These are phyloP conservation scores for Macadamia integrifolia DNA, from an alignment of 164 flowering plant species.

Conservation along the genomic window DNA sequence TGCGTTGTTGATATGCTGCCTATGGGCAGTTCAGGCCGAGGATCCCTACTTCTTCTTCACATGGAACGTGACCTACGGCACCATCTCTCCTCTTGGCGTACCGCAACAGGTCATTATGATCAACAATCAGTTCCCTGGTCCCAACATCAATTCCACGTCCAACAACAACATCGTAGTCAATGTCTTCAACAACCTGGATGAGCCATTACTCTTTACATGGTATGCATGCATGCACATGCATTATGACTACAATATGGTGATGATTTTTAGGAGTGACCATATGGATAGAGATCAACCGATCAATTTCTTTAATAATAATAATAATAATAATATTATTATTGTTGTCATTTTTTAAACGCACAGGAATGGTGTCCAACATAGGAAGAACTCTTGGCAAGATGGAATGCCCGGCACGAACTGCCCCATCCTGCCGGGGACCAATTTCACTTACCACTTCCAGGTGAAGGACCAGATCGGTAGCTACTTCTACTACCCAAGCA, in stretches of 20 bases:
- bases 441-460: conserved; percentile 47
- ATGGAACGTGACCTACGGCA: conserved; percentile 43
- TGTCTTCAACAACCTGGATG: conserved; percentile 49
- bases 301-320: no score
- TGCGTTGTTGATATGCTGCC: conserved; percentile 1
- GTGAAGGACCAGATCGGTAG: conserved; percentile 49
- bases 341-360: no score
- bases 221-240: neutral
- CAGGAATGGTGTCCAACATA: conserved; percentile 44
- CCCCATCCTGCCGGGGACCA: conserved; percentile 43
- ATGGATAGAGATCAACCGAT: no score
- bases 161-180: conserved; percentile 60
- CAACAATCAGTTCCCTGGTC: conserved; percentile 57
- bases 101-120: conserved; percentile 47
- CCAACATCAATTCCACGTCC: conserved; percentile 49
- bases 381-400: conserved; percentile 63
- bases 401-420: conserved; percentile 38
- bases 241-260: no score
- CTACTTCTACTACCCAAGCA: conserved; percentile 40
- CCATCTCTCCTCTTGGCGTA: conserved; percentile 34
- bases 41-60: conserved; percentile 37
- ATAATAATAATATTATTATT: no score
- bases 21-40: conserved; percentile 19
- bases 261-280: no score
- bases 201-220: conserved; percentile 49